Conservation (phyloP, 192 early-diverging fungal genomes). For the Backusella macrospora region DNA sequence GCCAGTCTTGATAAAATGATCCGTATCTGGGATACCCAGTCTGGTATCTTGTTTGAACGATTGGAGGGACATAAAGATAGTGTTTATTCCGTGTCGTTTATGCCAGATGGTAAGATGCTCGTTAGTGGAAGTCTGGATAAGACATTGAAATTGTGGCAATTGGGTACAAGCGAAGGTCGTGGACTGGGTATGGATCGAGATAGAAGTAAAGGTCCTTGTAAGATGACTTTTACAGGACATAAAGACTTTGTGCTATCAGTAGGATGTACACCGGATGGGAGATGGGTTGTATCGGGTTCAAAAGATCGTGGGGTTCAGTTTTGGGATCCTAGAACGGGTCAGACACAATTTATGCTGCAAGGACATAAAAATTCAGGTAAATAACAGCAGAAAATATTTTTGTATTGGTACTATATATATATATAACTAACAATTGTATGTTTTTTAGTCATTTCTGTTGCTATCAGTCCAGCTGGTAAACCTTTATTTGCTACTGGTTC, state of each 20-base stretch:
- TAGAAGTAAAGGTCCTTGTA: constrained; percentile 42
- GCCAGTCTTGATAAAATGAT: constrained; percentile 93
- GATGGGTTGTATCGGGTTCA: constrained; percentile 91
- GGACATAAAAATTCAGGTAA: constrained; percentile 97
- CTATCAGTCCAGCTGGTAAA: constrained; percentile 76
- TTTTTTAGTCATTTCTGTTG: constrained; percentile 85
- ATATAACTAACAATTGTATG: background rate
- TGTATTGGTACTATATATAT: background rate
- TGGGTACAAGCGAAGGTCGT: constrained; percentile 51
- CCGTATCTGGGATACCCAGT: constrained; percentile 87
- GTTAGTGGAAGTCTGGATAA: constrained; percentile 92
- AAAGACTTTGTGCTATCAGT: constrained; percentile 98
- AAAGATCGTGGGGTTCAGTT: constrained; percentile 94
- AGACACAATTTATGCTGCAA: constrained; percentile 82
- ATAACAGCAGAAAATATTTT: background rate
- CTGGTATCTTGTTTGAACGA: constrained; percentile 81
- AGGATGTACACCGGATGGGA: constrained; percentile 78
- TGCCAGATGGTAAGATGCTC: constrained; percentile 88
- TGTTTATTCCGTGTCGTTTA: constrained; percentile 95
- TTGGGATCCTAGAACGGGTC: constrained; percentile 81
- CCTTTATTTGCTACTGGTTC: constrained; percentile 93
- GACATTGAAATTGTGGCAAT: constrained; percentile 91
- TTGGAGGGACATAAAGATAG: constrained; percentile 95
- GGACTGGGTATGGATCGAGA: constrained; percentile 30
- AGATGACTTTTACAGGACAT: constrained; percentile 59